These are phyloP conservation scores for Acrodontium crateriforme DNA, from an alignment of 2,329 filamentous ascomycete genomes.

Conservation along the genomic window DNA sequence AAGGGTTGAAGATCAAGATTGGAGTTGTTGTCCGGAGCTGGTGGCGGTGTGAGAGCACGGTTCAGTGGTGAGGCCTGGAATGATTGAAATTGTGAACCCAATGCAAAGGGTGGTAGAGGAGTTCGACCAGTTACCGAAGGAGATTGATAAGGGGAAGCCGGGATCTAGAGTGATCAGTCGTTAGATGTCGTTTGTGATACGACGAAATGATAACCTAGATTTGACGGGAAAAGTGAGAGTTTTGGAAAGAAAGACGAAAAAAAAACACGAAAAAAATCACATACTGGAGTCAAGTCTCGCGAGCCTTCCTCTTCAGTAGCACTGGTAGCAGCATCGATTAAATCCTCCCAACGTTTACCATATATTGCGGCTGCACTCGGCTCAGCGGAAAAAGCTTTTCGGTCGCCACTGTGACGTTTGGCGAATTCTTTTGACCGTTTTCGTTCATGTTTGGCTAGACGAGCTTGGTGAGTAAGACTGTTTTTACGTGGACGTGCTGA, in stretches of 20 bases:
- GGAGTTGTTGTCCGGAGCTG: slow-evolving; percentile 24
- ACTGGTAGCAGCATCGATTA: slow-evolving; percentile 87
- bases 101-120: slow-evolving; percentile 46
- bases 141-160: slow-evolving; percentile 36
- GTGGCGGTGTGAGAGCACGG: slow-evolving; percentile 74
- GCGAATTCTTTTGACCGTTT: slow-evolving; percentile 63
- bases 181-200: neutral
- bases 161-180: slow-evolving; percentile 22
- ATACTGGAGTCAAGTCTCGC: slow-evolving; percentile 71
- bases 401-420: slow-evolving; percentile 57
- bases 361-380: slow-evolving; percentile 58
- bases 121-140: slow-evolving; percentile 40
- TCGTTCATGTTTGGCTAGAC: slow-evolving; percentile 66
- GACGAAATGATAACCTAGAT: too few relatives aligned
- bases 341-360: slow-evolving; percentile 88
- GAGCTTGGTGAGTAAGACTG: slow-evolving; percentile 67
- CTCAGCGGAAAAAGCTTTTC: slow-evolving; percentile 78
- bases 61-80: slow-evolving; percentile 87
- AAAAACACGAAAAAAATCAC: slow-evolving; percentile 23
- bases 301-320: slow-evolving; percentile 82
- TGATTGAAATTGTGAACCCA: slow-evolving; percentile 40
- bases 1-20: slow-evolving; percentile 51
- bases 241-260: too few relatives aligned
- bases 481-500: slow-evolving; percentile 66
- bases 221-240: too few relatives aligned